Evolutionary conservation across 495 filamentous ascomycete species (phyloP), one percentile per base, ranked within the genome.

Genomic region (Lasiosphaeriaceae sp.): DNA sequence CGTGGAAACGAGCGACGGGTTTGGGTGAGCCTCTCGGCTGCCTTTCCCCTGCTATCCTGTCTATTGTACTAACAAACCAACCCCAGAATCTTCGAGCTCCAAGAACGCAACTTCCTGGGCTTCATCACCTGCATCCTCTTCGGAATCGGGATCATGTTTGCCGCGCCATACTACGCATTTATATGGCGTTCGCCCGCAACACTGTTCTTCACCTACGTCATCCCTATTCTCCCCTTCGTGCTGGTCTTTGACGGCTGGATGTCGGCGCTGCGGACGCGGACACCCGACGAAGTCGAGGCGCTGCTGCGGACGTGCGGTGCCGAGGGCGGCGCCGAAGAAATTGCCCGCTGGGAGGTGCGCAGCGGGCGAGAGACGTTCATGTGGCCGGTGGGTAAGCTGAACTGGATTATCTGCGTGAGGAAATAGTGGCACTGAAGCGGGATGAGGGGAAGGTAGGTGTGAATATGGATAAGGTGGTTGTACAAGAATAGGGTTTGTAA

Each of bases 21-120:
- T 90, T 60, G 85, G 82, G 74, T 83, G 59, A 66, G 71, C 61
- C 19, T 31, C 45, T 12, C 14, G 68, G 61, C 20, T 12, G 31
- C 12, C 19, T 23, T 41, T 57, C 43, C 35, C 43, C 22, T 16
- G 7, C 47, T 24, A 21, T 8, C 23, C n/a, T 43, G 14, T 2
- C 39, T 43, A 43, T 29, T 20, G 8, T 20, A 3, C 41, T 19
- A 17, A 53, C 0, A 17, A 31, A 31, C 9, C 11, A 6, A 34
- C 7, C 19, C 19, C 1, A 83, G 83, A 2, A 90, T 92, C 56
- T 84, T 90, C 55, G 88, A 92, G 67, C 78, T 92, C 11, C 86
- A 90, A 64, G 79, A 82, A 43, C 82, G 87, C 3, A 69, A 73
- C 2, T 31, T 82, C 1, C 71, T 71, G 3, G 80, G 78, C 26